Conservation (phyloP, 2,329 filamentous ascomycete species). For the Paracamarosporium sp. region DNA sequence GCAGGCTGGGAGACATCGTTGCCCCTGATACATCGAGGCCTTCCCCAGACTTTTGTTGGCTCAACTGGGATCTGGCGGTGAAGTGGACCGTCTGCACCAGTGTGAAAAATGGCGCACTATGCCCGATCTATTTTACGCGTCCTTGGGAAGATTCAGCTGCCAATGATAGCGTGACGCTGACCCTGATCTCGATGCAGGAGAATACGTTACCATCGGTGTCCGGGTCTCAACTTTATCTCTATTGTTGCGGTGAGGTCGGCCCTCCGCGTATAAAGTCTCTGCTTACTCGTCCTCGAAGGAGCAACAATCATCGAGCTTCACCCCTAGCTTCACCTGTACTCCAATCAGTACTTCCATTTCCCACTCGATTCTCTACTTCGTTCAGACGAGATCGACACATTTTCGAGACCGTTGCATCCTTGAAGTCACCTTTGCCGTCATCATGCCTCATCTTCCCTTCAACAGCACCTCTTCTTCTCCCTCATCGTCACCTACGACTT, state of each 20-base stretch:
- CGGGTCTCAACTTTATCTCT: constrained; percentile 35
- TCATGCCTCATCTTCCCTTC: constrained; percentile 48
- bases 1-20: constrained; percentile 24
- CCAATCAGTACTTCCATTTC: constrained; percentile 22
- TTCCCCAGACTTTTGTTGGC: constrained; percentile 38
- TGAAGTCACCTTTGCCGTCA: constrained; percentile 23
- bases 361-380: constrained; percentile 22
- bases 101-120: constrained; percentile 43
- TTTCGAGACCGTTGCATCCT: constrained; percentile 4
- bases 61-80: constrained; percentile 36
- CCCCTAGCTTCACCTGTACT: constrained; percentile 26
- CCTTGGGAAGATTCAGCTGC: constrained; percentile 33
- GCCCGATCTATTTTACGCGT: constrained; percentile 26
- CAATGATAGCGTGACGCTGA: constrained; percentile 33
- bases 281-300: constrained; percentile 30
- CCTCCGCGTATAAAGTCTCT: constrained; percentile 38
- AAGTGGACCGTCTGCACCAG: constrained; percentile 31
- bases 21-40: constrained; percentile 35
- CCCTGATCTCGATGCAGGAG: constrained; percentile 40
- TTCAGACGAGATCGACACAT: constrained; percentile 34
- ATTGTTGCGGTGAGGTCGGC: constrained; percentile 38
- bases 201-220: constrained; percentile 26
- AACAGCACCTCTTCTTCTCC: constrained; percentile 39
- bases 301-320: constrained; percentile 32
- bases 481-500: constrained; percentile 39